Conservation (phyloP, 164 flowering plant species). For the Brasenia schreberi region DNA sequence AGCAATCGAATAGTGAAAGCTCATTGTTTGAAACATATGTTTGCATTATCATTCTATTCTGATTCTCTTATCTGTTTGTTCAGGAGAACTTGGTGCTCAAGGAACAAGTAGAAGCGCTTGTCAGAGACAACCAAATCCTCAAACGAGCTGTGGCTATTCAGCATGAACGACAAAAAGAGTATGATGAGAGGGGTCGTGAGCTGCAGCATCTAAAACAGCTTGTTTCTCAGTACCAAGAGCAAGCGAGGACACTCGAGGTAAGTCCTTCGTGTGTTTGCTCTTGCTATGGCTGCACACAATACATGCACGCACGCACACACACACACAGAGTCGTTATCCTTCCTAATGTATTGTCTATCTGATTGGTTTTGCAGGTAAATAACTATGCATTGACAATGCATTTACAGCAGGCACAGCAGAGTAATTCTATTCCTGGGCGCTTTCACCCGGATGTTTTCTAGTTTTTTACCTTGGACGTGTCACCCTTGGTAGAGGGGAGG, state of each 20-base stretch:
- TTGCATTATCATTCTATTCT: neutral
- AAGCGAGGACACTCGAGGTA: constrained; percentile 66
- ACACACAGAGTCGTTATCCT: neutral
- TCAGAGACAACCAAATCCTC: constrained; percentile 51
- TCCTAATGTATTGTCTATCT: neutral
- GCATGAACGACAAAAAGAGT: constrained; percentile 66
- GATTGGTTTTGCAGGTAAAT: constrained; percentile 12
- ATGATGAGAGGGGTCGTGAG: constrained; percentile 45
- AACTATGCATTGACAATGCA: constrained; percentile 18
- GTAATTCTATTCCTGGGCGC: constrained; percentile 14
- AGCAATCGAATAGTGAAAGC: constrained; percentile 14
- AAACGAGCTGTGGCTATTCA: constrained; percentile 80
- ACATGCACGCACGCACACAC: too few relatives aligned
- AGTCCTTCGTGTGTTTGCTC: neutral
- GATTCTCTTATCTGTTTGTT: constrained; percentile 1
- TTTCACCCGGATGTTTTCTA: constrained; percentile 18
- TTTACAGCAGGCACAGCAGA: constrained; percentile 15
- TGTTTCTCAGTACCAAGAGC: constrained; percentile 65
- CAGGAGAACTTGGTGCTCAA: constrained; percentile 45
- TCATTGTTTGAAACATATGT: neutral
- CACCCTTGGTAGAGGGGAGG: neutral
- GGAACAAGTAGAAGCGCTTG: constrained; percentile 43
- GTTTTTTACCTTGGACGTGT: neutral
- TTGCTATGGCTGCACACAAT: neutral
- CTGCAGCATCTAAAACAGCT: constrained; percentile 52